Evolutionary conservation across 352 stramenopile genomes (phyloP), one percentile per base, ranked within the genome.

Genomic region (Thalassiosira sp.): DNA sequence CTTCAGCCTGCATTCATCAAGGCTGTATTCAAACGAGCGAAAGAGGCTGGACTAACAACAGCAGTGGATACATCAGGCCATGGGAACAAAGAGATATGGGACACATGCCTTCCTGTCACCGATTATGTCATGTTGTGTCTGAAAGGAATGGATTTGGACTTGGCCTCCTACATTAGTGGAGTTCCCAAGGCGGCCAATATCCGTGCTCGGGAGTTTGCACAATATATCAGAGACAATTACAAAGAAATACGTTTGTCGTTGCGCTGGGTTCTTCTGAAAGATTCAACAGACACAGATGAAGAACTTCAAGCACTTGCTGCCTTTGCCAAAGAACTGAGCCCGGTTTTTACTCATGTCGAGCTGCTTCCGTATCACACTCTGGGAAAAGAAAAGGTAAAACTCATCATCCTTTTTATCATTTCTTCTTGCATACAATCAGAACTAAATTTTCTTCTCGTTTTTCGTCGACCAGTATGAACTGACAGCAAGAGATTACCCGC

Each of bases 361-460:
- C 68, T 89, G 11, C 67, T 89, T 31, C 82, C 82, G 2, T 89
- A 89, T 62, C 82, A 89, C 22, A 70, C 71, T 20, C 45, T 89
- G 22, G 82, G 78, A 49, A 71, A 59, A 24, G 78, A 86, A 22
- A 89, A 89, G 52, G 33, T 42, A 11, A 42, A 42, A 42, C 11
- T 42, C 11, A 42, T 11, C 33, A 42, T 11, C 5, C 11, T 5
- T 11, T 42, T 42, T 11, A 54, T 54, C 24, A 6, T 54, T n/a
- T n/a, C n/a, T n/a, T n/a, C n/a, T n/a, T n/a, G n/a, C n/a, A n/a
- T n/a, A n/a, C n/a, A n/a, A n/a, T 25, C n/a, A 54, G 24, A 52
- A 52, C 13, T 52, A 52, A 11, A 1, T 52, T 52, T 25, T 24
- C 6, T 52, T 18, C 3, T 52, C 43, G 43, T 52, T 28, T 52